Base-by-base conservation (phyloP, 2,329 filamentous ascomycete genomes). In the Talaromyces sp. region DNA sequence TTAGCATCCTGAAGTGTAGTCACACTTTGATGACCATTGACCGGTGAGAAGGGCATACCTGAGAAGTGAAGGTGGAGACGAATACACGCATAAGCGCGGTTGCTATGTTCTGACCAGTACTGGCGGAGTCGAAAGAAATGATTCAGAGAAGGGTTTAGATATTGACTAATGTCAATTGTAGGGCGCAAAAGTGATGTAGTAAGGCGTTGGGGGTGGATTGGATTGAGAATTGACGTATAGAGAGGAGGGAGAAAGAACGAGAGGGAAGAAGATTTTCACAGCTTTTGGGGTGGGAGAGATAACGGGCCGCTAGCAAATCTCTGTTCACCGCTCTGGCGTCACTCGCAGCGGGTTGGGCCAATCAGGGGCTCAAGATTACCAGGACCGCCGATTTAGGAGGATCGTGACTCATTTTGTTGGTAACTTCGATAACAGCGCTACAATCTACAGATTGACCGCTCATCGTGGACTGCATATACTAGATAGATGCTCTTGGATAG, bases 61-160 rank as follows among this genome's bases (percentile, higher is more conserved):
- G 89, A 78, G 88, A 92, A 80, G 89, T 92, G 81, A 91, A 92
- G 77, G 87, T 83, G 77, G 89, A 90, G 79, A 84, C 82, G 83
- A 87, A 86, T 81, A 87, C 87, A 87, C 86, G 88, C 88, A 91
- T 91, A 88, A 87, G 86, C 82, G 85, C 87, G 81, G 81, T 64
- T 72, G 70, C 57, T 59, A 51, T 72, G 65, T 66, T 64, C 63
- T 61, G 67, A 69, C 64, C 70, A 74, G 73, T 73, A 36, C 31
- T 57, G 54, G 53, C 48, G 41, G 50, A 21, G 36, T 50, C 11
- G 15, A 45, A 25, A n/a, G 40, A 8, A 17, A 52, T 40, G 8
- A 52, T 52, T 56, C 13, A 39, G n/a, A 33, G 36, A 37, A 28
- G 48, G 22, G 17, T 35, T 15, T 52, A 15, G 19, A 52, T 39